Base-by-base conservation (phyloP, 192 early-diverging fungal species). In the Spizellomyces sp. region DNA sequence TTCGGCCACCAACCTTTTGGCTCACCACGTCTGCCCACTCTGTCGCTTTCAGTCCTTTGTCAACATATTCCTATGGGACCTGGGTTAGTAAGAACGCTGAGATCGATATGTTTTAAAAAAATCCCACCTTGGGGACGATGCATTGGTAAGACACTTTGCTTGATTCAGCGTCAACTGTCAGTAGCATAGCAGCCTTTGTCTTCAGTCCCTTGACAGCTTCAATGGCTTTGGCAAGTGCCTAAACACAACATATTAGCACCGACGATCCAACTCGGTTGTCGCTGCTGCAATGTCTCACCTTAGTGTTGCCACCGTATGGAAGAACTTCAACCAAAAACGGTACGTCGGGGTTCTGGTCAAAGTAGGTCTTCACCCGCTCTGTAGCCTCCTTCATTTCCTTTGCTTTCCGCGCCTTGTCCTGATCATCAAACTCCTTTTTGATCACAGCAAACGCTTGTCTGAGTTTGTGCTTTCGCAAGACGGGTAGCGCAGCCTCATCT, bases 1-100 rank as follows among this genome's bases (percentile, higher is more conserved):
- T 90, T 80, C 94, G 94, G 66, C 97, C 97, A 41, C 92, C 94
- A 58, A 99, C 83, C 36, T 87, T 84, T 62, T 89, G 82, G 27
- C 87, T 75, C n/a, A 98, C 94, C 42, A 88, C 90, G 19, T 85
- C 83, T 15, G 94, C 93, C 97, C 97, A 99, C 21, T 92, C 94
- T 55, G 81, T 87, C 43, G 96, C 97, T 83, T 91, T 94, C 62
- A 99, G 80, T 3, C 93, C 94, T 69, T 90, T 88, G 6, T 74
- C 81, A 68, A 93, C 82, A 19, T 92, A 75, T 17, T 80, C 73
- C 79, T 77, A 42, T 17, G 41, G 9, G 70, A 67, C 27, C 15
- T 12, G 27, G 14, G 66, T 45, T n/a, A 46, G 27, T 27, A 65
- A 36, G 1, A 36, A 65, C 1, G 4, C 12, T 15, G 59, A 61